Evolutionary conservation across 2,329 filamentous ascomycete species (phyloP), one percentile per base, ranked within the genome.

Genomic region (Aspergillus costaricaensis): DNA sequence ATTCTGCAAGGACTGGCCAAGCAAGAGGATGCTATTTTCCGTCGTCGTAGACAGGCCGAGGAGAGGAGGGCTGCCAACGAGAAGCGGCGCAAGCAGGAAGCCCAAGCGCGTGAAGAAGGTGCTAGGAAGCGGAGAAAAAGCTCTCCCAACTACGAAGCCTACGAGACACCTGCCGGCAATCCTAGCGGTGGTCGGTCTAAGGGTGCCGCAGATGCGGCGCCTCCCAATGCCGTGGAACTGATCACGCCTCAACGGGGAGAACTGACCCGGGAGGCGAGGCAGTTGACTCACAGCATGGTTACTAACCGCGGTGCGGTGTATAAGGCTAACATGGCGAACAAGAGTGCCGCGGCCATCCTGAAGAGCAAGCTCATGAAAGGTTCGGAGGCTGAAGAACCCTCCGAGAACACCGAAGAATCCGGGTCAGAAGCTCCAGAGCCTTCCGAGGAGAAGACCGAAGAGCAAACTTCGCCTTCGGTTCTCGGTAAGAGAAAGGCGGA

Each of bases 1-100:
- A 98, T 99, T 70, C 81, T 99, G 52, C 84, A 90, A 69, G 94
- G 92, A 1, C 83, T 99, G 19, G 95, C 92, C 1, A 94, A 91
- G 74, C 92, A 96, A 76, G 95, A 99, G 79, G 91, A 96, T 74
- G 88, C 87, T 14, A 99, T 99, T 60, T 99, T 99, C 79, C 88
- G 88, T 69, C 88, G 92, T 63, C 87, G 96, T 67, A 91, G 92
- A 73, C 90, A 97, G 74, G 86, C 87, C 1, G 93, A 97, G 64
- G 91, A 97, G 61, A 87, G 91, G 63, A 88, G 89, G 62, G 91
- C 93, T 68, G 91, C 91, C 41, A 89, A 88, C 67, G 85, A 88
- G 65, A 92, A 93, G 78, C 83, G 92, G 65, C 85, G 92, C 62
- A 93, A 90, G 73, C 77, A 93, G 43, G 87, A 92, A 69, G 83